Base-by-base conservation (phyloP, 164 flowering plant species). In the Tetracentron sinense region DNA sequence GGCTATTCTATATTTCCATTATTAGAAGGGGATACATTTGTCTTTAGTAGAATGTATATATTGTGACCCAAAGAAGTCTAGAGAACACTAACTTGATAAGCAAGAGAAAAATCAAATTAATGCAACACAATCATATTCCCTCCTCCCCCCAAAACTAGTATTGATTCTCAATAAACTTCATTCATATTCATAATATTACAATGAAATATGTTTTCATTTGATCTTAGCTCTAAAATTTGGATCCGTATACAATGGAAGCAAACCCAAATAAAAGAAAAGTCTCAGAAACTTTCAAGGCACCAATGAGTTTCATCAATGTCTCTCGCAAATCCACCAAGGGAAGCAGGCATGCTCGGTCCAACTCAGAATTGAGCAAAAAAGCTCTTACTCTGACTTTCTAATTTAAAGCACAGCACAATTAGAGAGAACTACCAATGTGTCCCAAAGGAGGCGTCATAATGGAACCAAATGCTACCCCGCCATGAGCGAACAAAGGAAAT, bases 211-310 rank as follows among this genome's bases (percentile, higher is more conserved):
- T 58, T 62, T 71, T 56, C 54, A 47, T 62, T 56, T 48, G 48
- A 6, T 60, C 66, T 65, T 70, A 56, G 71, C 61, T 72, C 63
- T 77, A 58, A 53, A 44, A 61, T 60, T 19, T 35, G 63, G 56
- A 49, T 54, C 47, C n/a, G 42, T 35, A 62, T 63, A 62, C 58
- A 68, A 60, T 65, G 54, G 59, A 55, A 64, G 47, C 27, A 55
- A 57, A 70, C 50, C 63, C 60, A 64, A 31, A 42, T 33, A 51
- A 52, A 56, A 31, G 50, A 63, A 3, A 5, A 46, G 65, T 54
- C 56, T 27, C 64, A 55, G 52, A 60, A 17, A 33, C 54, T 33
- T 42, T 42, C n/a, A 56, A 66, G 59, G 63, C 49, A 71, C 17
- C 38, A 54, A 50, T 52, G 23, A 62, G n/a, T 51, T 68, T 66